A percentile compares a stretch with the other conserved stretches of the same genome.
phyloP scores from a whole-genome alignment of 1,284 basidiomycete genomes.

The Ustilago crameri region DNA sequence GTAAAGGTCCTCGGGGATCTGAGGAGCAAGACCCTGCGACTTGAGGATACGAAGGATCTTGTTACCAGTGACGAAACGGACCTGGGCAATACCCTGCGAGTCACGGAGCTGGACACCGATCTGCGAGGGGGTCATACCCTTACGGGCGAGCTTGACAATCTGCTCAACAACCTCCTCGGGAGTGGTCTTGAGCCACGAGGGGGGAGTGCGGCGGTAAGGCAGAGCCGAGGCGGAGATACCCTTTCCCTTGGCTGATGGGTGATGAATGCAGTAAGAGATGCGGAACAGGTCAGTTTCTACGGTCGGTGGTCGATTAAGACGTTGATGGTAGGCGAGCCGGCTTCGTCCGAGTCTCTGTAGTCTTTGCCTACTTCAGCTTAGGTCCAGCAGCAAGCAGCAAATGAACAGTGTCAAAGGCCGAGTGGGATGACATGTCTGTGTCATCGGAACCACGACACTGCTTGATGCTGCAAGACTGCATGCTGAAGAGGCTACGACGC shows the following conservation, averaged over 20 bases:
- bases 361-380: not conserved
- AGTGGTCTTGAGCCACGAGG: slow-evolving; percentile 95
- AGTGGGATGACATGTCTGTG: not conserved
- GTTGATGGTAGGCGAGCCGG: slow-evolving; percentile 7
- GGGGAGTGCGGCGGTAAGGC: slow-evolving; percentile 93
- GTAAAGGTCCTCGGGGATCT: slow-evolving; percentile 99
- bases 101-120: slow-evolving; percentile 98
- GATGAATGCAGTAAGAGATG: not conserved
- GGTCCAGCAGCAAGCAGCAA: not conserved
- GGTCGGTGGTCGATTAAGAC: not conserved
- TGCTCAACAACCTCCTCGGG: slow-evolving; percentile 95
- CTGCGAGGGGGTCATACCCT: slow-evolving; percentile 96
- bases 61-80: slow-evolving; percentile 98
- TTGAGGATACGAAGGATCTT: slow-evolving; percentile 99
- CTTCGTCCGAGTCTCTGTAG: not conserved
- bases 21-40: slow-evolving; percentile 91
- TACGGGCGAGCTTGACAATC: slow-evolving; percentile 96
- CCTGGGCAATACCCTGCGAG: slow-evolving; percentile 93
- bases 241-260: slow-evolving; percentile 64
- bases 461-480: not conserved
- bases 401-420: not conserved
- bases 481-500: slow-evolving; percentile 9
- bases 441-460: not conserved
- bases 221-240: slow-evolving; percentile 83
- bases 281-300: slow-evolving; percentile 11